phyloP scores from a whole-genome alignment of 306 rosid genomes.

The Crotalaria pallida region DNA sequence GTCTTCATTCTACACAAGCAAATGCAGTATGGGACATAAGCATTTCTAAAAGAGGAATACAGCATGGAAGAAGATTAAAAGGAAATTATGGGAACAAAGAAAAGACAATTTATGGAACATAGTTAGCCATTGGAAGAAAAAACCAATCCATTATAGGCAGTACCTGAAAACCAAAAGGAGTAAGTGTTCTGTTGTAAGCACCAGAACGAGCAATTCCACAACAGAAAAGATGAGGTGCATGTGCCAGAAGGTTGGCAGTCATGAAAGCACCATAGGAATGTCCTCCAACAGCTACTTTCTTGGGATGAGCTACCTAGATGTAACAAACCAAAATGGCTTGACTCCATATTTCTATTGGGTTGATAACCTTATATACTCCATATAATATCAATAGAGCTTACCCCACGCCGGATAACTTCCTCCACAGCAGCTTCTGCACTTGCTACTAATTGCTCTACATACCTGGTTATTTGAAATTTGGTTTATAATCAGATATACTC shows the following conservation, averaged over 20 bases:
- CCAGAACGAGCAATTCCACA: slow-evolving; percentile 99
- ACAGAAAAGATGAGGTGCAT: slow-evolving; percentile 95
- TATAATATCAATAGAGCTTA: slow-evolving; percentile 37
- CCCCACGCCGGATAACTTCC: slow-evolving; percentile 88
- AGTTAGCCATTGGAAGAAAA: not conserved
- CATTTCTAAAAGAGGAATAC: slow-evolving; percentile 6
- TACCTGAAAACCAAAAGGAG: slow-evolving; percentile 99
- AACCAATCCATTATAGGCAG: not conserved
- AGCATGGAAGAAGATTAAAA: slow-evolving; percentile 5
- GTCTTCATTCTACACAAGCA: slow-evolving; percentile 72
- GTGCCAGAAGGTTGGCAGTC: slow-evolving; percentile 98
- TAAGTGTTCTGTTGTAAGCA: slow-evolving; percentile 96
- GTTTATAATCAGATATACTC: slow-evolving; percentile 20
- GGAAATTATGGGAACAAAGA: not conserved
- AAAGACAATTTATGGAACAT: not conserved
- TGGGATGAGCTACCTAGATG: slow-evolving; percentile 82
- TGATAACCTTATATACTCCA: not conserved
- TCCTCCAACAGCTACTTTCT: slow-evolving; percentile 94
- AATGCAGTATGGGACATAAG: slow-evolving; percentile 5
- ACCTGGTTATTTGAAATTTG: slow-evolving; percentile 41
- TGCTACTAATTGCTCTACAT: slow-evolving; percentile 88
- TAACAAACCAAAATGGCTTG: slow-evolving; percentile 21
- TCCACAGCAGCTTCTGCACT: slow-evolving; percentile 98
- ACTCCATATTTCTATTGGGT: slow-evolving; percentile 5
- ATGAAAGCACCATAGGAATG: slow-evolving; percentile 99